phyloP scores from a whole-genome alignment of 768 basidiomycete species.

The Collybia nuda region DNA sequence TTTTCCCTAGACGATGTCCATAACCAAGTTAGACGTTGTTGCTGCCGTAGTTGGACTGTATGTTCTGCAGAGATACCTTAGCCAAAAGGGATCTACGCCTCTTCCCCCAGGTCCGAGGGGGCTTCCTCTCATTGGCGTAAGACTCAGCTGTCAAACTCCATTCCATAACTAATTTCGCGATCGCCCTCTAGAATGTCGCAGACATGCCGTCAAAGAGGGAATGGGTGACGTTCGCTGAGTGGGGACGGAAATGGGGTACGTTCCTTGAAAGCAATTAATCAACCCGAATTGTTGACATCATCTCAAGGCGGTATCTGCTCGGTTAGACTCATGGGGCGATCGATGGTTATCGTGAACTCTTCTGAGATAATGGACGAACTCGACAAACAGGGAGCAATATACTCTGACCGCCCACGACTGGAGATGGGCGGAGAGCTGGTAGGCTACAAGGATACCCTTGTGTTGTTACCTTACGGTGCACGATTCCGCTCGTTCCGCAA shows the following conservation, averaged over 20 bases:
- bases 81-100: constrained; percentile 13
- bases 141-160: constrained; percentile 5
- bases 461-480: constrained; percentile 40
- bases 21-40: constrained; percentile 7
- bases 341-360: constrained; percentile 50
- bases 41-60: constrained; percentile 3
- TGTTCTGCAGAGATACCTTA: constrained; percentile 16
- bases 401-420: constrained; percentile 47
- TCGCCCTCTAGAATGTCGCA: constrained; percentile 37
- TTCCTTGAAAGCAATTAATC: not conserved
- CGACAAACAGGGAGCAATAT: constrained; percentile 45
- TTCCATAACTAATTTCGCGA: not conserved
- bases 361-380: constrained; percentile 41
- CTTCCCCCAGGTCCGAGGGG: constrained; percentile 42
- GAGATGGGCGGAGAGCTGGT: constrained; percentile 52
- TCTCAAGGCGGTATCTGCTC: constrained; percentile 35
- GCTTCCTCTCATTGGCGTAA: constrained; percentile 39
- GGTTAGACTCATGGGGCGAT: constrained; percentile 41
- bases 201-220: constrained; percentile 43
- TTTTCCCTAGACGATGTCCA: not conserved
- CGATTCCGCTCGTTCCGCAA: constrained; percentile 45
- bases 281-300: not conserved
- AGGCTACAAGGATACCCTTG: constrained; percentile 47
- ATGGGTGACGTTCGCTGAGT: constrained; percentile 50
- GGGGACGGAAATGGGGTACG: constrained; percentile 54